Evolutionary conservation across 345 rosid species (phyloP).

Genomic region (Sonneratia alba): DNA sequence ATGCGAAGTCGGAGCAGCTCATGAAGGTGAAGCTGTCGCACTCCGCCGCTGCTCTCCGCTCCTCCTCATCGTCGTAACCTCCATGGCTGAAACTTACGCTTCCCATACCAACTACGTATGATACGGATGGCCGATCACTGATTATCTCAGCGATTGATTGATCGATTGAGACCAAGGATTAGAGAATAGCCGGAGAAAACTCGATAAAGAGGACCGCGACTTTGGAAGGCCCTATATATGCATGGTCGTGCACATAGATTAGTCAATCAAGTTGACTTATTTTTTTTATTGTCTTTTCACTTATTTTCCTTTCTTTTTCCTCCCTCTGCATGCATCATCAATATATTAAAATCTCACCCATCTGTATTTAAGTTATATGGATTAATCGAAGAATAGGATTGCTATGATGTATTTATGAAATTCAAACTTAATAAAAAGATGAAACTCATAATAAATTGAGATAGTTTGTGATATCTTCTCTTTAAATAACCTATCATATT

Average conservation of each 20-base stretch:
- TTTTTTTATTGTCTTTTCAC: not conserved
- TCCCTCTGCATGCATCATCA: no score
- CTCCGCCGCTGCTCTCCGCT: constrained; percentile 11
- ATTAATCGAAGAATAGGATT: no score
- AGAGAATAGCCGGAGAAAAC: not conserved
- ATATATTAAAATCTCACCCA: no score
- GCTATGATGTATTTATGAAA: no score
- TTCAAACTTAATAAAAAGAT: no score
- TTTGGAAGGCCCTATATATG: not conserved
- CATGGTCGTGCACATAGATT: not conserved
- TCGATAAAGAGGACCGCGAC: not conserved
- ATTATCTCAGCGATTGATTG: not conserved
- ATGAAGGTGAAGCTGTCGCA: constrained; percentile 22
- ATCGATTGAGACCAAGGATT: not conserved
- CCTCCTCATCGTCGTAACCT: not conserved
- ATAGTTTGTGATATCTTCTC: no score
- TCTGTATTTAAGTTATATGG: no score
- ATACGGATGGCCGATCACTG: not conserved
- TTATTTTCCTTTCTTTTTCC: not conserved
- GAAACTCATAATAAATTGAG: no score
- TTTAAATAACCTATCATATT: no score
- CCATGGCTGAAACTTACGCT: not conserved
- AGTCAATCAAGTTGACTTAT: not conserved
- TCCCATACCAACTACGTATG: not conserved
- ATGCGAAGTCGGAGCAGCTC: constrained; percentile 10